Evolutionary conservation across 2,329 filamentous ascomycete genomes (phyloP), one percentile per base, ranked within the genome.

Genomic region (Lasiodiplodia theobromae): DNA sequence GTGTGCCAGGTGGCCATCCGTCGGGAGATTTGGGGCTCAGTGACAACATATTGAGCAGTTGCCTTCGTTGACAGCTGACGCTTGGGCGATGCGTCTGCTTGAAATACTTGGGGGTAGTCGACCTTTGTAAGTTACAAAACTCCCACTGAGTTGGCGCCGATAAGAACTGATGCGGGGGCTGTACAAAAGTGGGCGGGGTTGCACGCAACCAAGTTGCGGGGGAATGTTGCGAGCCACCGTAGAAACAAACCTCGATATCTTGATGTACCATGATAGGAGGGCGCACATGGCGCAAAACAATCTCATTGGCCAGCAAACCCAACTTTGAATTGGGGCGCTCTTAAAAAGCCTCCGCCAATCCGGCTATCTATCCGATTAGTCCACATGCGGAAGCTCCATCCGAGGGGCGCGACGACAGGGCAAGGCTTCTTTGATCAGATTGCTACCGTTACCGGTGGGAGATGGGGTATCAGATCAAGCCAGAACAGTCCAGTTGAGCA

Each of bases 371-470:
- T 44, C 40, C 16, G 16, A 10, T 12, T 37, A 56, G 23, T n/a
- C 53, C 28, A 12, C 14, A 56, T 56, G 14, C 31, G 53, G 53
- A 54, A 54, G 51, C 51, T 54, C 25, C 18, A 54, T 54, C 12
- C 51, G 25, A 54, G 1, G 12, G 18, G 12, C 51, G 28, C 51
- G 7, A 28, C 23, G 23, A 31, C 53, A 21, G 18, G 11, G 6
- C 6, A 56, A 34, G 34, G 53, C 28, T 14, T n/a, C 21, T 16
- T 54, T 34, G 8, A 28, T 28, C 25, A 28, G 25, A 54, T 31
- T 7, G 52, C 52, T 14, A 54, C 25, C n/a, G 52, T 28, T 25
- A 34, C 49, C 10, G 21, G n/a, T 25, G 49, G 49, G 8, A 52
- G 49, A 25, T 52, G 49, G 14, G 49, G 49, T 5, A 52, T n/a